phyloP scores from a whole-genome alignment of 73 alveolate genomes.

The Paramecium pentaurelia region DNA sequence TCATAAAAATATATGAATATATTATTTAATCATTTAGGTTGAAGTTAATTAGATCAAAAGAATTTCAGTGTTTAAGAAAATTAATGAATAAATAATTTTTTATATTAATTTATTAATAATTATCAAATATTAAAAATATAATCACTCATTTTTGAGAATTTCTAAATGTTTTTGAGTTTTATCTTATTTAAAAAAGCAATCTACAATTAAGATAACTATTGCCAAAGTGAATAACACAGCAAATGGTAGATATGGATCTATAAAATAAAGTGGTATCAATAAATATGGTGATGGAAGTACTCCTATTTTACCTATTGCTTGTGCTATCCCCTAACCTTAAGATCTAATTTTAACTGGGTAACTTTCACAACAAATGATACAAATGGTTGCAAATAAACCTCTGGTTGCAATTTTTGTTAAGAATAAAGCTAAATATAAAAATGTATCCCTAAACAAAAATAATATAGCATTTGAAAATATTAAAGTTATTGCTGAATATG shows the following conservation, averaged over 20 bases:
- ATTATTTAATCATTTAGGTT: background rate
- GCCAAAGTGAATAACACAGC: background rate
- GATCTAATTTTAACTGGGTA: background rate
- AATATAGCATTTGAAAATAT: background rate
- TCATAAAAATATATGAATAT: too few relatives aligned
- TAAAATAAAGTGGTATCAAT: background rate
- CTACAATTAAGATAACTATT: background rate
- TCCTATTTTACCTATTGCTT: background rate
- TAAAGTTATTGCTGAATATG: background rate
- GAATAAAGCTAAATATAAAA: background rate
- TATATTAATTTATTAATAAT: too few relatives aligned
- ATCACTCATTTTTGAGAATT: background rate
- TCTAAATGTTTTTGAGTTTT: constrained; percentile 29
- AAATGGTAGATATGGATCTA: constrained; percentile 8
- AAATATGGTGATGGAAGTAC: background rate
- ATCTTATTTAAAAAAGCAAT: background rate
- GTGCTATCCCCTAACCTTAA: background rate
- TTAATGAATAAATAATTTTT: background rate
- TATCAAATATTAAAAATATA: background rate
- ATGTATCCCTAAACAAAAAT: background rate
- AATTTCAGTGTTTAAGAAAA: too few relatives aligned
- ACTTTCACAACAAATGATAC: background rate
- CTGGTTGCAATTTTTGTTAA: background rate
- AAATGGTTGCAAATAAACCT: constrained; percentile 1
- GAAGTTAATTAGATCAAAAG: too few relatives aligned